phyloP scores from a whole-genome alignment of 495 filamentous ascomycete species.

The Xylaria castorea region DNA sequence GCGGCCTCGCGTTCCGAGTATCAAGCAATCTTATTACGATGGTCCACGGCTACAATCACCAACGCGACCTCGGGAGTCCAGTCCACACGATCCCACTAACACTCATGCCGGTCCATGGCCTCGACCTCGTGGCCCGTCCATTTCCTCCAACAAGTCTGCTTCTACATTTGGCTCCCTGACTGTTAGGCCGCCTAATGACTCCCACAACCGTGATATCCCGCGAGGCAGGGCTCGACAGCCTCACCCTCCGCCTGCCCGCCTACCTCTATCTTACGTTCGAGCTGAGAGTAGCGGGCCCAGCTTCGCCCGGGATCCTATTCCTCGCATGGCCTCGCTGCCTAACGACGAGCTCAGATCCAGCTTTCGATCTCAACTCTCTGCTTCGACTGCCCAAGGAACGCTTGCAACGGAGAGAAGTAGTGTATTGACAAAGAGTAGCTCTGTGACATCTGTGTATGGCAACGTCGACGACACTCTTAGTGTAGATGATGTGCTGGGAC shows the following conservation, averaged over 20 bases:
- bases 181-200: slow-evolving; percentile 41
- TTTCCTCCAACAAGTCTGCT: slow-evolving; percentile 55
- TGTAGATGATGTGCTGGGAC: slow-evolving; percentile 89
- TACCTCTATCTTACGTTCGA: slow-evolving; percentile 37
- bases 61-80: slow-evolving; percentile 40
- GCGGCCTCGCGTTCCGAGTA: slow-evolving; percentile 56
- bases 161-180: slow-evolving; percentile 50
- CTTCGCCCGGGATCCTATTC: slow-evolving; percentile 47
- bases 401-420: slow-evolving; percentile 82
- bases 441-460: slow-evolving; percentile 67
- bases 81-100: slow-evolving; percentile 40
- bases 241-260: slow-evolving; percentile 31
- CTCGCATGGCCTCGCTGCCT: slow-evolving; percentile 49
- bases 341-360: slow-evolving; percentile 70
- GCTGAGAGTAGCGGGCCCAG: slow-evolving; percentile 38
- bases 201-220: slow-evolving; percentile 31
- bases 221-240: slow-evolving; percentile 36
- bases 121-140: slow-evolving; percentile 49
- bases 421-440: slow-evolving; percentile 79
- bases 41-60: slow-evolving; percentile 40
- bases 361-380: slow-evolving; percentile 69
- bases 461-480: slow-evolving; percentile 76
- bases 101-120: slow-evolving; percentile 44
- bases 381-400: slow-evolving; percentile 71
- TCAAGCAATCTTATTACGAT: slow-evolving; percentile 50